Conservation (phyloP, 2,329 filamentous ascomycete genomes). For the Blumeriella jaapii region DNA sequence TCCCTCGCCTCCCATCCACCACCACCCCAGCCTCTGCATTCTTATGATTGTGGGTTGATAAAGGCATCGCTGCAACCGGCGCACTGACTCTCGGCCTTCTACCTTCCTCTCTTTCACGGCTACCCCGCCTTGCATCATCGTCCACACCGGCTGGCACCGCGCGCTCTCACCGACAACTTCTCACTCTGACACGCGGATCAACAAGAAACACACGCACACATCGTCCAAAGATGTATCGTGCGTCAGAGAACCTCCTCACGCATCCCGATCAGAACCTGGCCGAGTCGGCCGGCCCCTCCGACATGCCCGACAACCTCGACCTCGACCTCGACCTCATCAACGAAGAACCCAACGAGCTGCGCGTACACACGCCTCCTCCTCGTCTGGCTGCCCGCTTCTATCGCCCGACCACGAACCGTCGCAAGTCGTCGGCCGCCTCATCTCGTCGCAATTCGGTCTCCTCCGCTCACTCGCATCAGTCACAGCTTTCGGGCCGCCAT, state of each 20-base stretch:
- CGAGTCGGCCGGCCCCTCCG: constrained; percentile 20
- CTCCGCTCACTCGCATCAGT: constrained; percentile 46
- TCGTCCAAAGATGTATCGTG: constrained; percentile 22
- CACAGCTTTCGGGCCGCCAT: constrained; percentile 32
- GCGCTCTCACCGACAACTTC: neutral
- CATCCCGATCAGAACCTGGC: constrained; percentile 27
- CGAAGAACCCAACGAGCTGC: constrained; percentile 23
- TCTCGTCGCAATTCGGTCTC: constrained; percentile 73
- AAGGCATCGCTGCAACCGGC: no score
- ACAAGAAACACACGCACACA: neutral
- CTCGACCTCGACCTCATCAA: constrained; percentile 20
- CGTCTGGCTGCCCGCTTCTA: constrained; percentile 73
- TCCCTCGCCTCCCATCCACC: no score
- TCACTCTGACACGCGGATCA: neutral
- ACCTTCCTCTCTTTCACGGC: no score
- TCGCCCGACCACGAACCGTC: constrained; percentile 51
- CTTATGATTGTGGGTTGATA: no score
- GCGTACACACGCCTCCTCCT: constrained; percentile 52
- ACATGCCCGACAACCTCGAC: constrained; percentile 18
- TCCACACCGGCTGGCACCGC: neutral
- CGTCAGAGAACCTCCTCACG: constrained; percentile 24
- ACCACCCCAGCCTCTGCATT: no score
- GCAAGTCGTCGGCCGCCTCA: constrained; percentile 65
- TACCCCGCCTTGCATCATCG: no score
- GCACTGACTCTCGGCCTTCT: no score